Base-by-base conservation (phyloP, 2,329 filamentous ascomycete genomes). In the Cercospora zeae-maydis region DNA sequence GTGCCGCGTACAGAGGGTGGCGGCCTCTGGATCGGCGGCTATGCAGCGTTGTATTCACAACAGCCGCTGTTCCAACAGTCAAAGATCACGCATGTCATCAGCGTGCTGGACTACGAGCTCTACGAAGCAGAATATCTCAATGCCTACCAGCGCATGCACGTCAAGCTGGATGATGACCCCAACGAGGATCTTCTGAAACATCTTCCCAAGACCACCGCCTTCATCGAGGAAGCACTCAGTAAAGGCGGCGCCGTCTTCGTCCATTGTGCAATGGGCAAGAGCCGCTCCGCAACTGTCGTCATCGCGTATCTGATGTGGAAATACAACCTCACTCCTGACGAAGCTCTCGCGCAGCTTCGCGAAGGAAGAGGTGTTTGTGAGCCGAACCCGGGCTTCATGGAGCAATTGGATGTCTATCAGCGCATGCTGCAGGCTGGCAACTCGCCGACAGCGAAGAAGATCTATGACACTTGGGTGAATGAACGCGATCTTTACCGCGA, bases 261-360 rank as follows among this genome's bases (percentile, higher is more conserved):
- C 67, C 87, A 90, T 78, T 90, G 93, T 82, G 93, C 92, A 16
- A 96, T 96, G 87, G 93, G 93, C 56, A 96, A 96, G 78, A 96
- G 93, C 37, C 90, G 93, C 62, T 97, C 93, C 47, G 90, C 93
- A 68, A 88, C 92, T 30, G 85, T 91, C 67, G 84, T 91, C 60
- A 84, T 95, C 59, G 93, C 93, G 63, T 97, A 93, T 76, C 81
- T 98, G 55, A 88, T 97, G 76, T 81, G 83, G 67, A 77, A 77
- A 66, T 76, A 79, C 71, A 73, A 75, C 68, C 77, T 83, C 68
- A 79, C 78, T 69, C 79, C 83, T 61, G 75, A 81, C 67, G 86
- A 88, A 47, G 92, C 92, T 3, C 79, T 98, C 57, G 79, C 81
- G 30, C 82, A 88, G 68, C 80, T 98, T 55, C 86, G 87, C 56